Evolutionary conservation across 768 basidiomycete species (phyloP).

Genomic region (Clathrus columnatus): DNA sequence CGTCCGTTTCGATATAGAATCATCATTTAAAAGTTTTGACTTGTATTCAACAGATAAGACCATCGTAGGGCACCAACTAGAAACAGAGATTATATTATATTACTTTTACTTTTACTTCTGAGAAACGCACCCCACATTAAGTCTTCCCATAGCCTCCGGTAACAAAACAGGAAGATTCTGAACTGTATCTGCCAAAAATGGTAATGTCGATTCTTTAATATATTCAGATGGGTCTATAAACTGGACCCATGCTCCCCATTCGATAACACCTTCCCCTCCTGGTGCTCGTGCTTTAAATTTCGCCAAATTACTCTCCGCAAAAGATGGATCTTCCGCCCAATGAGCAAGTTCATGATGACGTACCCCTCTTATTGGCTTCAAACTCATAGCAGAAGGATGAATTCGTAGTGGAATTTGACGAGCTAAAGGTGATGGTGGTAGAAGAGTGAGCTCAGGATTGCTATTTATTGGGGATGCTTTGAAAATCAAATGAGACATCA

Average conservation of each 20-base stretch:
- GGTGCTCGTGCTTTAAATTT: constrained; percentile 28
- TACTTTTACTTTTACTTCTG: not conserved
- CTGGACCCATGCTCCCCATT: constrained; percentile 53
- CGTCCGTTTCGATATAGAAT: constrained; percentile 38
- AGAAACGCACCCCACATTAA: not conserved
- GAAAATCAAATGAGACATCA: constrained; percentile 50
- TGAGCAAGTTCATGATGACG: constrained; percentile 27
- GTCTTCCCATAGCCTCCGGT: no score
- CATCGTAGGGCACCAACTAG: constrained; percentile 59
- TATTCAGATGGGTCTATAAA: constrained; percentile 34
- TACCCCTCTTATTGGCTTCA: constrained; percentile 24
- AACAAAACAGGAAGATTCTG: constrained; percentile 14
- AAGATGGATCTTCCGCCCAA: constrained; percentile 33
- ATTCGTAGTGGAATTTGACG: constrained; percentile 47
- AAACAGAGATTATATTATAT: not conserved
- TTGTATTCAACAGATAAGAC: constrained; percentile 56
- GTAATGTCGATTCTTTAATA: constrained; percentile 39
- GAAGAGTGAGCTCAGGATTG: constrained; percentile 23
- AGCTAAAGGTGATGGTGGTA: constrained; percentile 49
- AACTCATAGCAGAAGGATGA: constrained; percentile 38
- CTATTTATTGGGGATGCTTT: constrained; percentile 33
- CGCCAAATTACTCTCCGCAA: constrained; percentile 31
- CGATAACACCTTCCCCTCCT: constrained; percentile 44
- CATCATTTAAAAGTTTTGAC: constrained; percentile 41
- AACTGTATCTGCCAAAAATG: constrained; percentile 52